Base-by-base conservation (phyloP, 2,329 filamentous ascomycete species). In the Pyrenophora graminea region DNA sequence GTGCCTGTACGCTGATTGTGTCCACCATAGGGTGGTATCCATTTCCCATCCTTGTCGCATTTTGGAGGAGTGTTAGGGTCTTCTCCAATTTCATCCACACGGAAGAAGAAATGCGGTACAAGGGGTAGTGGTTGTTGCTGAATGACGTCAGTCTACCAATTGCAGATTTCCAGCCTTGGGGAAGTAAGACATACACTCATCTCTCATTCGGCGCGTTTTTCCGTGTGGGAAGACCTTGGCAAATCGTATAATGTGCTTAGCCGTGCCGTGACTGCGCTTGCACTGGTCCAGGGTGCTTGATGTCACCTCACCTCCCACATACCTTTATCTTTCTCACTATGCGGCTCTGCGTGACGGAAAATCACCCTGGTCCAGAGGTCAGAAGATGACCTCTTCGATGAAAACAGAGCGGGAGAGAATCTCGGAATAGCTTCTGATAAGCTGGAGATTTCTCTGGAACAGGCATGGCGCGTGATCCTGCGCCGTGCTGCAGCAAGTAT, bases 301-400 rank as follows among this genome's bases (percentile, higher is more conserved):
- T 45, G 42, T 39, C 48, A 33, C 49, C 40, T 51, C 59, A 58
- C 57, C 46, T 33, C 41, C 30, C 41, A 31, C 47, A 49, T 36
- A 39, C 30, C 62, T 72, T 71, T 72, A 72, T 68, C 59, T 33
- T 56, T 7, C 10, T 25, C 41, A 15, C 33, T 13, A 55, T 72
- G 69, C 59, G 69, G 69, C 69, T 72, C 69, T 72, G 69, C 69
- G 57, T 39, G 4, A 48, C 34, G 31, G 15, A 47, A 48, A 54
- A 38, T 25, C 42, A 60, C 53, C 40, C 54, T 37, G 41, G 53
- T 52, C 48, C 13, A 36, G 46, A 33, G 58, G 62, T 71, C 69
- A 70, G 54, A 48, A 59, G 68, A 69, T 60, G 45, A 51, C 18
- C 34, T 53, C 45, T 49, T 57, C 55, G 45, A 56, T 55, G 56